phyloP scores from a whole-genome alignment of 116 monocot species.

The Papilionanthe hybrid region DNA sequence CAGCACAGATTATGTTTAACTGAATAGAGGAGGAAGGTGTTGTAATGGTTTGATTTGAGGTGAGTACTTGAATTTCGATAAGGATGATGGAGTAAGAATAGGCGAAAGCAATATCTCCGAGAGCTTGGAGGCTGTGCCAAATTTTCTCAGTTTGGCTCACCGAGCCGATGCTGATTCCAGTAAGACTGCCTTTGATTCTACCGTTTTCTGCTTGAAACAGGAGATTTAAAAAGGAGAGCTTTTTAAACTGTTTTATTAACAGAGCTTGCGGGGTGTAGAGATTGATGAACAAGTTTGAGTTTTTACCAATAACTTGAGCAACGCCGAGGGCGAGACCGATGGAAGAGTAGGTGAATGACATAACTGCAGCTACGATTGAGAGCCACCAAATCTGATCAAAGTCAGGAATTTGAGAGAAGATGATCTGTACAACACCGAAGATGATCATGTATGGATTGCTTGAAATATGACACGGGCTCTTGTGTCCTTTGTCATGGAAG shows the following conservation, averaged over 20 bases:
- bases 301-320: slow-evolving; percentile 27
- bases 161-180: slow-evolving; percentile 60
- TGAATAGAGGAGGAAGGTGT: too few relatives aligned
- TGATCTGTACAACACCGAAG: slow-evolving; percentile 49
- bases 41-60: too few relatives aligned
- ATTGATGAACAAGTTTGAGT: not conserved
- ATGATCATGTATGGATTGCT: slow-evolving; percentile 71
- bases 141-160: slow-evolving; percentile 61
- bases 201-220: slow-evolving; percentile 32
- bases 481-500: slow-evolving; percentile 63
- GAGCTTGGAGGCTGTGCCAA: slow-evolving; percentile 73
- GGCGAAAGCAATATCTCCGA: slow-evolving; percentile 90
- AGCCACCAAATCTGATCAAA: slow-evolving; percentile 90
- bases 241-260: too few relatives aligned
- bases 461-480: slow-evolving; percentile 41
- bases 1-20: not conserved
- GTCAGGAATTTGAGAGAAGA: slow-evolving; percentile 79
- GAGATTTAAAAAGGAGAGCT: not conserved
- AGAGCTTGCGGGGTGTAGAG: not conserved
- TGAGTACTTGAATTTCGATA: slow-evolving; percentile 77
- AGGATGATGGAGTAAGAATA: slow-evolving; percentile 88
- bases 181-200: slow-evolving; percentile 54
- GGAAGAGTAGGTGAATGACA: slow-evolving; percentile 80
- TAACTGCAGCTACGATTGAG: slow-evolving; percentile 70
- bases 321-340: slow-evolving; percentile 71